These are phyloP conservation scores for Erythrophleum fordii DNA, from an alignment of 306 rosid species.

Conservation along the genomic window DNA sequence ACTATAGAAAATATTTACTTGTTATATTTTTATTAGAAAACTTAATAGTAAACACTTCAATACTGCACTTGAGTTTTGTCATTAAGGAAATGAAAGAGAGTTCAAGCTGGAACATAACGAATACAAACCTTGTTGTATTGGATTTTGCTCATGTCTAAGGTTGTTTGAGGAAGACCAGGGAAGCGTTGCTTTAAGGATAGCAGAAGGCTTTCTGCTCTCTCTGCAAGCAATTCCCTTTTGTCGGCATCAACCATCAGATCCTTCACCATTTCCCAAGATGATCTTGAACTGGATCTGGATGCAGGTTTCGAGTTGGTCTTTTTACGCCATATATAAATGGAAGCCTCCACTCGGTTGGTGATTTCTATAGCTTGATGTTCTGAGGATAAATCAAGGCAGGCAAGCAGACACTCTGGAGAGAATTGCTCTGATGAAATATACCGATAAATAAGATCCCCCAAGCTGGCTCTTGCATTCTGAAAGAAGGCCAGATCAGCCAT, in stretches of 20 bases:
- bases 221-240: conserved; percentile 85
- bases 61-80: not conserved
- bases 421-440: conserved; percentile 92
- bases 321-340: conserved; percentile 76
- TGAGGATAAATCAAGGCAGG: conserved; percentile 85
- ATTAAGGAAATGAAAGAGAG: not conserved
- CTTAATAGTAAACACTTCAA: too few relatives aligned
- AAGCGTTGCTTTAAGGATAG: conserved; percentile 89
- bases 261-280: conserved; percentile 98
- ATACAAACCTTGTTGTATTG: conserved; percentile 85
- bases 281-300: conserved; percentile 66
- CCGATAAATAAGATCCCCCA: conserved; percentile 90
- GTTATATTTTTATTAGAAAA: not conserved
- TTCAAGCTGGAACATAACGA: not conserved
- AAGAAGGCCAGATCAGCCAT: conserved; percentile 39
- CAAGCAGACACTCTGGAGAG: conserved; percentile 90
- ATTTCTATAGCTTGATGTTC: conserved; percentile 97
- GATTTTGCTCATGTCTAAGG: conserved; percentile 93
- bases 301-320: conserved; percentile 65
- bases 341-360: conserved; percentile 84
- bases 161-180: conserved; percentile 93
- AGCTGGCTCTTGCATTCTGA: conserved; percentile 84
- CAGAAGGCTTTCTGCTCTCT: conserved; percentile 89
- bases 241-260: conserved; percentile 89
- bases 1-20: not conserved